phyloP scores from a whole-genome alignment of 129 eudicot species.

The Escallonia rubra region DNA sequence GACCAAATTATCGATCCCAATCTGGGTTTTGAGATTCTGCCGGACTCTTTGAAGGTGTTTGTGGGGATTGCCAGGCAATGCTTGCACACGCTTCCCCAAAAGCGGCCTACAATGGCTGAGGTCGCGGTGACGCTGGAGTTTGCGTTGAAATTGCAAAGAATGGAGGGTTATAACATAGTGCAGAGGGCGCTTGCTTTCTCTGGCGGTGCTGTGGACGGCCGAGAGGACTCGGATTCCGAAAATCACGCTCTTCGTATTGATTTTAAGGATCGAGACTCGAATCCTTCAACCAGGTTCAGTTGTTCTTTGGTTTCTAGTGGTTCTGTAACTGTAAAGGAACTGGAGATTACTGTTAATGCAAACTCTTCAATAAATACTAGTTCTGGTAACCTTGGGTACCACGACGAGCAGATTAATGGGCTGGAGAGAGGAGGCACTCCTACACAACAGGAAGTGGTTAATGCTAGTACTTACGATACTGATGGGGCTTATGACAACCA shows the following conservation, averaged over 20 bases:
- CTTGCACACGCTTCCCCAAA: slow-evolving; percentile 20
- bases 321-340: neutral
- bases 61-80: slow-evolving; percentile 14
- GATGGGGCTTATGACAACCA: too few relatives aligned
- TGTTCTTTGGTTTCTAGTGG: neutral
- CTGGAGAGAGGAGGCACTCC: too few relatives aligned
- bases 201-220: neutral
- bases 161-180: neutral
- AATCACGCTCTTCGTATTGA: too few relatives aligned
- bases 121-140: slow-evolving; percentile 27
- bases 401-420: neutral
- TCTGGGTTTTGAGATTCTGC: slow-evolving; percentile 15
- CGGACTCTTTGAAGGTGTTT: slow-evolving; percentile 20
- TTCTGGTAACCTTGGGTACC: neutral
- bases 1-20: slow-evolving; percentile 12
- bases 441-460: too few relatives aligned
- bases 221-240: too few relatives aligned
- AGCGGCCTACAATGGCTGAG: slow-evolving; percentile 30
- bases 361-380: neutral
- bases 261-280: too few relatives aligned
- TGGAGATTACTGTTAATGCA: too few relatives aligned
- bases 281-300: neutral
- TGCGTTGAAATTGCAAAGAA: slow-evolving; percentile 13
- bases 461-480: too few relatives aligned
- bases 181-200: slow-evolving; percentile 1